These are phyloP conservation scores for Penicillium sp. DNA, from an alignment of 2,329 filamentous ascomycete genomes.

Conservation along the genomic window DNA sequence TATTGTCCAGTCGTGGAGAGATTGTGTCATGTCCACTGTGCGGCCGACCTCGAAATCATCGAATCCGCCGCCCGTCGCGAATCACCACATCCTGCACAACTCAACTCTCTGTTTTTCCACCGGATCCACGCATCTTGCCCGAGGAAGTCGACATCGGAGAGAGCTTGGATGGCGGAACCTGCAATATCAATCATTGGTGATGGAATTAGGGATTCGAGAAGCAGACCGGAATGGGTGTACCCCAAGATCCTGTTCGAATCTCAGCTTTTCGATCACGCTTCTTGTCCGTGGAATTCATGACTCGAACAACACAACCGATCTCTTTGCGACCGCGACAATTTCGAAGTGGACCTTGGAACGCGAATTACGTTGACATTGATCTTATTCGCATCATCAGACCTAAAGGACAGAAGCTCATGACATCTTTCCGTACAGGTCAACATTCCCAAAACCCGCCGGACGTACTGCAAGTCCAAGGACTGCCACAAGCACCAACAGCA, in stretches of 20 bases:
- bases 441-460: constrained; percentile 96
- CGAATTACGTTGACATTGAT: constrained; percentile 7
- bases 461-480: constrained; percentile 95
- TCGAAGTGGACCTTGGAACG: constrained; percentile 13
- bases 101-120: not conserved
- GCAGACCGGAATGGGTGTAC: not conserved
- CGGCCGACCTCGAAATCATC: constrained; percentile 21
- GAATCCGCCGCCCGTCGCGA: constrained; percentile 16
- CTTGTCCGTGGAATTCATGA: not conserved
- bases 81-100: not conserved
- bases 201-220: not conserved
- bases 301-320: not conserved
- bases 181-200: not conserved
- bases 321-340: constrained; percentile 8
- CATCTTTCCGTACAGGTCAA: constrained; percentile 67
- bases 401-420: constrained; percentile 26
- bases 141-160: not conserved
- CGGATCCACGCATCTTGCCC: not conserved
- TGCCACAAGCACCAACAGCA: constrained; percentile 91
- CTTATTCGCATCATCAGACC: constrained; percentile 1
- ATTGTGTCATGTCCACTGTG: constrained; percentile 19
- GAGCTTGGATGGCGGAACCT: not conserved
- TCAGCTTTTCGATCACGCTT: not conserved
- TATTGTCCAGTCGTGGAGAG: constrained; percentile 10
- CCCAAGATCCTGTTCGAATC: not conserved